Evolutionary conservation across 371 early-diverging fungal genomes (phyloP).

Genomic region (Massospora cicadina): DNA sequence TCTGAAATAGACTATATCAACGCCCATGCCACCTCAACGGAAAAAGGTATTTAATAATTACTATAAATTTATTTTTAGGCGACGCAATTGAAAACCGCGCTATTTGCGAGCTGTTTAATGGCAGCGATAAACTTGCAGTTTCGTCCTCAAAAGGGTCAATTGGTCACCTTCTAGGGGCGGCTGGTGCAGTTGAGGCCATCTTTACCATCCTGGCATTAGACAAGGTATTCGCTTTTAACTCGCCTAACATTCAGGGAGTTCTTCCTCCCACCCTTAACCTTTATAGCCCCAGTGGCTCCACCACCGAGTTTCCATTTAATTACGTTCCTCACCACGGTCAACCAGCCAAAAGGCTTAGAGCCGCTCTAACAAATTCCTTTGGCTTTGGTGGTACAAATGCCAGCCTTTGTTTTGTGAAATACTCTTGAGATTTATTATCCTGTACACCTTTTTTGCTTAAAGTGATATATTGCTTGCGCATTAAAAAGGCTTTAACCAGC

Average conservation of each 20-base stretch:
- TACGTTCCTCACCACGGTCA: conserved; percentile 51
- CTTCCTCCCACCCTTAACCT: conserved; percentile 79
- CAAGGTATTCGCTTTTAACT: conserved; percentile 21
- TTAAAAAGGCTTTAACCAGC: no score
- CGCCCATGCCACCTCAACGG: conserved; percentile 93
- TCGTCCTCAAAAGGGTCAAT: conserved; percentile 84
- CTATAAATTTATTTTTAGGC: conserved; percentile 18
- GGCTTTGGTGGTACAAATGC: conserved; percentile 96
- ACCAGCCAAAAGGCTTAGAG: conserved; percentile 28
- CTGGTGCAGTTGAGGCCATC: conserved; percentile 87
- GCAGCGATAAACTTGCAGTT: conserved; percentile 35
- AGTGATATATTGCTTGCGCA: no score
- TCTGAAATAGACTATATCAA: conserved; percentile 72
- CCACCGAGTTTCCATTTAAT: conserved; percentile 47
- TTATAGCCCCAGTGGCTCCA: conserved; percentile 23
- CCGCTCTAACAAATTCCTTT: conserved; percentile 80
- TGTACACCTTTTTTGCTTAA: no score
- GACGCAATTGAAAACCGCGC: conserved; percentile 65
- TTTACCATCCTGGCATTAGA: conserved; percentile 62
- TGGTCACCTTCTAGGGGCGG: conserved; percentile 88
- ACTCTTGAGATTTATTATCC: no score
- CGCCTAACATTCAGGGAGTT: conserved; percentile 24
- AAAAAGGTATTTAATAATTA: conserved; percentile 25
- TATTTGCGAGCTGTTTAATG: conserved; percentile 53
- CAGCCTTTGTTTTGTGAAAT: conserved; percentile 48